Base-by-base conservation (phyloP, 78 protist genomes). In the Polysphondylium violaceum region DNA sequence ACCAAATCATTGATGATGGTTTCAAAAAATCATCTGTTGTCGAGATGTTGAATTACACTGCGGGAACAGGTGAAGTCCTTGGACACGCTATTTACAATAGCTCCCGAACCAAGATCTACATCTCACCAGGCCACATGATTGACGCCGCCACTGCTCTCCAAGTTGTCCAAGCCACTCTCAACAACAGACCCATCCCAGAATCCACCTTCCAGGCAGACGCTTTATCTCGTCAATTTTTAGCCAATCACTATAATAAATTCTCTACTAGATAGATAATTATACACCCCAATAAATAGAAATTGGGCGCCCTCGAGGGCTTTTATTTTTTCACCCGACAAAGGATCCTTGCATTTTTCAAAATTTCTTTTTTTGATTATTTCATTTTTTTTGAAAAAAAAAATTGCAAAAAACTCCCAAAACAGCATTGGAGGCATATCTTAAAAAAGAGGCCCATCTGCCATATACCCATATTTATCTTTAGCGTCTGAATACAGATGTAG, bases 121-220 rank as follows among this genome's bases (percentile, higher is more conserved):
- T 95, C 16, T 96, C 97, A 21, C 93, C 93, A 11, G 97, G 97
- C 8, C 95, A 95, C 50, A 71, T 25, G 40, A 75, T 96, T 59
- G 74, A 88, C 50, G 75, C 88, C 9, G 21, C 56, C 3, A 35
- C 89, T 0, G 85, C 96, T 16, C 67, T 95, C 3, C 55, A 63
- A 25, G 8, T 96, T n/a, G 83, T 59, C 2, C n/a, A 8, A 6
- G 25, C 9, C 3, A 73, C 75, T 21, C 31, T 75, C 38, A 7
- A 40, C 1, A 14, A 25, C 19, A 76, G 93, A 3, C 67, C 76
- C 9, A 65, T 94, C 40, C 97, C 97, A n/a, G 97, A 95, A 35
- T 95, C 97, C 35, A 92, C 92, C 19, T 56, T 75, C 29, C 77
- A 78, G n/a, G 97, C 97, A 8, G 97, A 95, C 31, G 27, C 76